Conservation (phyloP, 805 yeast genomes). For the Candida silvatica region DNA sequence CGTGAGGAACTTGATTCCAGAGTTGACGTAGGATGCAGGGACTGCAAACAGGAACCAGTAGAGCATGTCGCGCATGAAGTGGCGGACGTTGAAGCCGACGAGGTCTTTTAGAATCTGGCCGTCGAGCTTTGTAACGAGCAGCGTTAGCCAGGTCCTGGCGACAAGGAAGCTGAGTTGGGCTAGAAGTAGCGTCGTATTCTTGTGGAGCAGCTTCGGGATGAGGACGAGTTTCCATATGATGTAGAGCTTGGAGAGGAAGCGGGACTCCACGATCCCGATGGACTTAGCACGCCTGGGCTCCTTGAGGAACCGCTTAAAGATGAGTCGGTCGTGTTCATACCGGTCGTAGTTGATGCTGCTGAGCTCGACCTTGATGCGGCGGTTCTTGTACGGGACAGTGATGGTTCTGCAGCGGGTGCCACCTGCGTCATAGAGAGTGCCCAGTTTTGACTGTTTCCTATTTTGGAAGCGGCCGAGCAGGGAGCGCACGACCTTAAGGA, state of each 20-base stretch:
- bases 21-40: constrained; percentile 89
- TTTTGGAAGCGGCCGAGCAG: constrained; percentile 7
- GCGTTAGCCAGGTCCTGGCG: constrained; percentile 79
- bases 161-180: constrained; percentile 70
- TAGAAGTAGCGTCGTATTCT: constrained; percentile 54
- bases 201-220: constrained; percentile 65
- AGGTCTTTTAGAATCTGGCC: constrained; percentile 88
- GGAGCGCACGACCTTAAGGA: constrained; percentile 16
- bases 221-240: constrained; percentile 69
- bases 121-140: constrained; percentile 80
- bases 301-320: constrained; percentile 37
- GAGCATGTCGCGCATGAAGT: constrained; percentile 66
- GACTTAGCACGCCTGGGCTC: constrained; percentile 9
- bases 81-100: constrained; percentile 69
- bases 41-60: constrained; percentile 88
- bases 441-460: not conserved
- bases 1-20: constrained; percentile 77
- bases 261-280: constrained; percentile 30
- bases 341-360: constrained; percentile 39
- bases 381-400: constrained; percentile 37
- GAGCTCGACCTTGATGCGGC: constrained; percentile 31
- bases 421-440: not conserved
- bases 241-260: constrained; percentile 61
- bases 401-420: constrained; percentile 26
- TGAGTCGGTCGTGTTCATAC: constrained; percentile 47